Evolutionary conservation across 306 rosid genomes (phyloP).

Genomic region (Castanea sativa): DNA sequence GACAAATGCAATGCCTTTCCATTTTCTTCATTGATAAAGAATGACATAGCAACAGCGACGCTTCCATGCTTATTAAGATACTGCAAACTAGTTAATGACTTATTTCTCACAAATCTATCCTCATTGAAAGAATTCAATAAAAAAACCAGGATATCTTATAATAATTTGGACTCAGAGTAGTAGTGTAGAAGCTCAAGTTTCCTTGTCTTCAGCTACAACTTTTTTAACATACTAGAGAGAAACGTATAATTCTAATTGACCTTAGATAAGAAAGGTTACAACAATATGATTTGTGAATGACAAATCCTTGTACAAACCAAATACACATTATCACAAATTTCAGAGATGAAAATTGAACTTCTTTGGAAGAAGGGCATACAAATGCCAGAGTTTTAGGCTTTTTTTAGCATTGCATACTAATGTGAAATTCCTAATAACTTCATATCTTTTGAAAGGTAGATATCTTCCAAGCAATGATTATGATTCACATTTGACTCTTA

Average conservation of each 20-base stretch:
- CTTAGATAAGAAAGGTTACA: no score
- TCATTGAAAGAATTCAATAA: neutral
- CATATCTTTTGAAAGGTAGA: neutral
- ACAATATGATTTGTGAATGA: no score
- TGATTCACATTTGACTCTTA: neutral
- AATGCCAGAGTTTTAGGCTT: neutral
- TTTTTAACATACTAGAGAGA: neutral
- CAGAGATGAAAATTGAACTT: neutral
- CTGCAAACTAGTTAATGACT: neutral
- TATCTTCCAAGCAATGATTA: neutral
- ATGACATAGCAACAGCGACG: neutral
- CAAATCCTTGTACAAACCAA: no score
- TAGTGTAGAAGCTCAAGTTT: no score
- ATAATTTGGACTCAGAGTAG: neutral
- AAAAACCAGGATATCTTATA: neutral
- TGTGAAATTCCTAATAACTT: neutral
- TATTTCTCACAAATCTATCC: neutral
- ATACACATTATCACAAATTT: no score
- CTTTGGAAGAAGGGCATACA: neutral
- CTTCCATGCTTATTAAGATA: neutral
- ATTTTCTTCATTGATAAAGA: neutral
- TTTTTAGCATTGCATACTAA: neutral
- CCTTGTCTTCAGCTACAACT: neutral
- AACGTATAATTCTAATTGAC: no score
- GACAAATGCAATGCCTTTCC: neutral